Base-by-base conservation (phyloP, 768 basidiomycete species). In the Kwoniella bestiolae region DNA sequence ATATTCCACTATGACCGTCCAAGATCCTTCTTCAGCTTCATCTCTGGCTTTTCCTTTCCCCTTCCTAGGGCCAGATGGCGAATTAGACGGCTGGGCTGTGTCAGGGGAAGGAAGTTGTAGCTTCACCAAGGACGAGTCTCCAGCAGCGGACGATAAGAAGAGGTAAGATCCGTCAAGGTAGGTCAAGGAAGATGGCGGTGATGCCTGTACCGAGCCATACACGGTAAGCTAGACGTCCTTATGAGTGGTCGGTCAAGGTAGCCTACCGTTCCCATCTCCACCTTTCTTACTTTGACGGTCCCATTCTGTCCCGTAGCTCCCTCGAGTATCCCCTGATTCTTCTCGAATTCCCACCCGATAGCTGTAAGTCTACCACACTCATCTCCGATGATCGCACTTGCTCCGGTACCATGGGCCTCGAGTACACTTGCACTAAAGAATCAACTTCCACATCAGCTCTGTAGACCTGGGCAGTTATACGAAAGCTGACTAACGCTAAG, bases 251-350 rank as follows among this genome's bases (percentile, higher is more conserved):
- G n/a, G n/a, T 9, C 47, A 25, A 18, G 31, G 1, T 5, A 0
- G 75, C 79, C 66, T 49, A 80, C 79, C 7, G 60, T 55, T 9
- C 78, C 78, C 55, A 78, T n/a, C n/a, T 75, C 71, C 3, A 70
- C 47, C 29, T 70, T 70, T 11, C 51, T 56, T 3, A 74, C 67
- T 4, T 31, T 23, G 8, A 63, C 65, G 6, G 61, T 56, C 6
- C 69, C 63, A 41, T 53, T 47, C 18, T 56, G 53, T 0, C 60
- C 60, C 60, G 50, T 38, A 16, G 67, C 60, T 47, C 44, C 34
- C 16, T 68, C 61, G 32, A 55, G 52, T 26, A 63, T 62, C 1
- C 63, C 64, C 50, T 61, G 63, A 44, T 65, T 53, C 49, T 34
- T 65, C 32, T 65, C 59, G 18, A 63, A 59, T 29, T 74, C 69